phyloP scores from a whole-genome alignment of 75 land plant species.

The Isoetes taiwanensis region DNA sequence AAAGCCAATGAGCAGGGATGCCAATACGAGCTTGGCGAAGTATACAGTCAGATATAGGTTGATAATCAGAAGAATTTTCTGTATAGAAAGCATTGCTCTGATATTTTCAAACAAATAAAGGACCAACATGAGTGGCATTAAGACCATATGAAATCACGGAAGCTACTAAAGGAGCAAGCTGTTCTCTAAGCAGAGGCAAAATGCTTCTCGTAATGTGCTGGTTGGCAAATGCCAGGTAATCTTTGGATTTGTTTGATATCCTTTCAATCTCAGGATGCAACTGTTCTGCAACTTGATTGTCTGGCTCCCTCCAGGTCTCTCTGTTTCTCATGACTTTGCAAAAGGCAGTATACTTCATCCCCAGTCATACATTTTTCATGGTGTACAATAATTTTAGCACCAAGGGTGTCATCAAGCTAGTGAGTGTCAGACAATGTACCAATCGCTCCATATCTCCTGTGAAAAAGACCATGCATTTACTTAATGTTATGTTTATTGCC shows the following conservation, averaged over 20 bases:
- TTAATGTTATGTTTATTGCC: too few relatives aligned
- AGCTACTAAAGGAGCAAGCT: conserved; percentile 51
- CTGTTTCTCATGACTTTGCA: too few relatives aligned
- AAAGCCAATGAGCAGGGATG: conserved; percentile 41
- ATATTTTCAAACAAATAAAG: conserved; percentile 35
- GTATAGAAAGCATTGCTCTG: conserved; percentile 42
- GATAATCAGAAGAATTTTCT: conserved; percentile 44
- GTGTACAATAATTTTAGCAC: too few relatives aligned
- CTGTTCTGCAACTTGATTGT: too few relatives aligned
- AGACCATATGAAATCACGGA: conserved; percentile 30
- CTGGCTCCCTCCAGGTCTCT: too few relatives aligned
- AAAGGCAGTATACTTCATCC: too few relatives aligned
- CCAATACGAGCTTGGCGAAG: conserved; percentile 47
- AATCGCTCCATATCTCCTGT: too few relatives aligned
- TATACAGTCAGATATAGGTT: conserved; percentile 63
- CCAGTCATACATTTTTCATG: too few relatives aligned
- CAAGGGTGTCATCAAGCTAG: too few relatives aligned
- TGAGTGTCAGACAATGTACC: too few relatives aligned
- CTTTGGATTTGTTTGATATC: conserved; percentile 35
- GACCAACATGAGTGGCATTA: conserved; percentile 50
- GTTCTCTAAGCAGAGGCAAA: conserved; percentile 49
- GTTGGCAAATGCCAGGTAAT: conserved; percentile 40
- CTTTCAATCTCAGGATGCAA: too few relatives aligned
- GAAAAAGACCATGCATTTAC: too few relatives aligned
- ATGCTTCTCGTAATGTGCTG: conserved; percentile 36